Evolutionary conservation across 768 basidiomycete genomes (phyloP), one percentile per base, ranked within the genome.

Genomic region (Pleurotus eryngii): DNA sequence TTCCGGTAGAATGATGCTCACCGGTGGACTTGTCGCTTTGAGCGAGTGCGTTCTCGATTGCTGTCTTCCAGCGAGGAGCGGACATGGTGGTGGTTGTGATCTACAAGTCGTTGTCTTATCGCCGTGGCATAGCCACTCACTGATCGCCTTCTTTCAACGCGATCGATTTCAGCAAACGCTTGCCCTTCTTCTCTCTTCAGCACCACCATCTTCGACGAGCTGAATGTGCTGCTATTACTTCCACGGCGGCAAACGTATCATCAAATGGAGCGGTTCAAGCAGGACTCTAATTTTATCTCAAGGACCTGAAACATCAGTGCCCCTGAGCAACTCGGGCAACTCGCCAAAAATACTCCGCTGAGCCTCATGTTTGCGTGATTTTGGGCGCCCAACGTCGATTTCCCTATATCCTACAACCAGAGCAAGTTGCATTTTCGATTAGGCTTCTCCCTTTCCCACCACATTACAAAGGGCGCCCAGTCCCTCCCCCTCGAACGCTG

Each of bases 11-110:
- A 45, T 38, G 26, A 58, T 60, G 37, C 40, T 39, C 62, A 79
- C 81, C 77, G 42, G 62, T 71, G 57, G 74, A 67, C 58, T 76
- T 72, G 17, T 65, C 62, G 60, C 76, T 68, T 27, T 77, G 64
- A 11, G 72, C 60, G 4, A 84, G 59, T 4, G 80, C 81, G 26
- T 69, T 69, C 4, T 69, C 64, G n/a, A 84, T 73, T 0, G 74
- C 72, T 3, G 64, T 68, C 59, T 81, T 76, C 83, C 83, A 84
- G 37, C 75, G 74, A 42, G 77, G 79, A 38, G 65, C 57, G 30
- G 63, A 49, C 61, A 65, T 63, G 24, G 57, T 6, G n/a, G 53
- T 30, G 26, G 51, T 42, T 11, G 51, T 12, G 6, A 8, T 35
- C 7, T 9, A 35, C 8, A 35, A 11, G 8, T 11, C 30, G 30